Percentiles rank a stretch among this genome's conserved stretches.
phyloP scores from a whole-genome alignment of 176 grass and related monocot species.

The Triticum urartu region DNA sequence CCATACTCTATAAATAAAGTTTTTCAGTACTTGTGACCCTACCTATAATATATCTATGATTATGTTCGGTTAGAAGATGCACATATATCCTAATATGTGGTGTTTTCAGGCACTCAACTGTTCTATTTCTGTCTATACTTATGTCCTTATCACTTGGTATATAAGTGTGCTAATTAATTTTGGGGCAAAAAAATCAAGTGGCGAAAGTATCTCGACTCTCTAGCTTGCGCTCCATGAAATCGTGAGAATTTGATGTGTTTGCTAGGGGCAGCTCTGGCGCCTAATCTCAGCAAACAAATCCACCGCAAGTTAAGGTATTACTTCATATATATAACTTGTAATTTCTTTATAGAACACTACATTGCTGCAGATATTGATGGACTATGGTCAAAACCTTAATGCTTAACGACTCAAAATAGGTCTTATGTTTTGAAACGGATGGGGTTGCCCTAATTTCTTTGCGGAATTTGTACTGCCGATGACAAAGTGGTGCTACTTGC shows the following conservation, averaged over 20 bases:
- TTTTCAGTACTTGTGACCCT: not conserved
- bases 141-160: too few species aligned
- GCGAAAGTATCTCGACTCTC: too few species aligned
- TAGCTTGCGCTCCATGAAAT: not conserved
- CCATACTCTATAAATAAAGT: not conserved
- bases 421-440: too few species aligned
- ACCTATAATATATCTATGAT: not conserved
- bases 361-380: too few species aligned
- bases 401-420: too few species aligned
- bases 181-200: too few species aligned
- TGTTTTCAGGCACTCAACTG: not conserved
- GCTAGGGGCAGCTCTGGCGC: not conserved
- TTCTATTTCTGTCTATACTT: too few species aligned
- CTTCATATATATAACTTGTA: not conserved
- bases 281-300: too few species aligned
- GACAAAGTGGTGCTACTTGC: not conserved
- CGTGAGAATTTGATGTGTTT: not conserved
- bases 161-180: too few species aligned
- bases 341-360: not conserved
- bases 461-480: not conserved
- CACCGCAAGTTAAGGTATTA: not conserved
- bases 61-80: not conserved
- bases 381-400: too few species aligned
- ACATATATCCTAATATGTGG: slow-evolving; percentile 5
- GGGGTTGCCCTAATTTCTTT: not conserved